A percentile compares a stretch with the other conserved stretches of the same genome.
These are phyloP conservation scores for Leccinum incarnatum DNA, from an alignment of 768 basidiomycete genomes.

Conservation along the genomic window DNA sequence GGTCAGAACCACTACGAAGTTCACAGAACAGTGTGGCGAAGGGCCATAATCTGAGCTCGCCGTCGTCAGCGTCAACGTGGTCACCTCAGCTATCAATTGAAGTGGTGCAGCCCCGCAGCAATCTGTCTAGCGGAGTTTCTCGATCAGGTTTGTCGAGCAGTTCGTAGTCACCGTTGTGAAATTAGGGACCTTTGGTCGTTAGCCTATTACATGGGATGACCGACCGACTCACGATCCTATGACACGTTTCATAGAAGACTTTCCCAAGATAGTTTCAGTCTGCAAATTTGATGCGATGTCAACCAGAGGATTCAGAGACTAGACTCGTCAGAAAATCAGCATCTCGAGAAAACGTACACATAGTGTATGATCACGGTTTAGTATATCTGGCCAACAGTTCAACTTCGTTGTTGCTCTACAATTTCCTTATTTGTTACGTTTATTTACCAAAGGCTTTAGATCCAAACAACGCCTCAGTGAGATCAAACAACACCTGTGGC, in stretches of 20 bases:
- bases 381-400: too few species aligned
- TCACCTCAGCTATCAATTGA: not conserved
- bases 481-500: not conserved
- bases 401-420: not conserved
- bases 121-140: not conserved
- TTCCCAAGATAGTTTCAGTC: too few species aligned
- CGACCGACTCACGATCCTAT: not conserved
- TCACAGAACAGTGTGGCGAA: not conserved
- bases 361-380: too few species aligned
- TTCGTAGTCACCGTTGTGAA: not conserved
- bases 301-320: too few species aligned
- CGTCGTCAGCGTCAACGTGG: not conserved
- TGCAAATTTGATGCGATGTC: too few species aligned
- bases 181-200: not conserved
- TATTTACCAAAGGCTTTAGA: constrained; percentile 28
- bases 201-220: not conserved
- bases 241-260: too few species aligned
- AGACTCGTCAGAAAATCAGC: too few species aligned
- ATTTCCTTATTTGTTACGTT: constrained; percentile 7
- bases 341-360: too few species aligned
- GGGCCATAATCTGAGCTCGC: not conserved
- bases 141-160: not conserved
- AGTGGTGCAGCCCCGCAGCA: not conserved
- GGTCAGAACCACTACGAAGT: not conserved
- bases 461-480: constrained; percentile 24